Evolutionary conservation across 208 protist genomes (phyloP), one percentile per base, ranked within the genome.

Genomic region (Blastocrithidia nonstop): DNA sequence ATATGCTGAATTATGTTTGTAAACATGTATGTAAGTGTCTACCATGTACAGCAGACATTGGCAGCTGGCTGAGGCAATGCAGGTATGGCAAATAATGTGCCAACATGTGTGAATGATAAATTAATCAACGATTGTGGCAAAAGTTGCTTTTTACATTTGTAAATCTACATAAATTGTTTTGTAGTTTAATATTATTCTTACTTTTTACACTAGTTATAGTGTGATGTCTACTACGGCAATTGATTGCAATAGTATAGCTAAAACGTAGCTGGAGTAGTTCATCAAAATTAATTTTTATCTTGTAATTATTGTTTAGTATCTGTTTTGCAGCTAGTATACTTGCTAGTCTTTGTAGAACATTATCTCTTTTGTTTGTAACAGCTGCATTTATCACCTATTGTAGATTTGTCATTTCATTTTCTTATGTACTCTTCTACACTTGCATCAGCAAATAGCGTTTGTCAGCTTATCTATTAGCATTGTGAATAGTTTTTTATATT

Each of bases 1-100:
- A n/a, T n/a, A n/a, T n/a, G n/a, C n/a, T n/a, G n/a, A n/a, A n/a
- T n/a, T n/a, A n/a, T n/a, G n/a, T n/a, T n/a, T n/a, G n/a, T n/a
- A n/a, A n/a, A n/a, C n/a, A n/a, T n/a, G n/a, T n/a, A n/a, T n/a
- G n/a, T n/a, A 40, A 20, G 7, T 40, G 8, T 2, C 8, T 20
- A 22, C 36, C 36, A 40, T 6, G 22, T 6, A 40, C 1, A 40
- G 36, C 8, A 5, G 13, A 40, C 22, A 40, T 40, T 40, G 36
- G 11, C 25, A 11, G 42, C 21, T 22, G 25, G 54, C 26, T 66
- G 60, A 9, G 60, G 60, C 26, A 66, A 39, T 2, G 44, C 60
- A 1, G 60, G 60, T n/a, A 66, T 66, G 17, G 60, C 54, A 28
- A 58, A 39, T 26, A 66, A 25, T 27, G 20, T 25, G 3, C 26